A percentile compares a stretch with the other conserved stretches of the same genome.
These are phyloP conservation scores for Heliocybe sulcata DNA, from an alignment of 1,284 basidiomycete species.

Conservation along the genomic window DNA sequence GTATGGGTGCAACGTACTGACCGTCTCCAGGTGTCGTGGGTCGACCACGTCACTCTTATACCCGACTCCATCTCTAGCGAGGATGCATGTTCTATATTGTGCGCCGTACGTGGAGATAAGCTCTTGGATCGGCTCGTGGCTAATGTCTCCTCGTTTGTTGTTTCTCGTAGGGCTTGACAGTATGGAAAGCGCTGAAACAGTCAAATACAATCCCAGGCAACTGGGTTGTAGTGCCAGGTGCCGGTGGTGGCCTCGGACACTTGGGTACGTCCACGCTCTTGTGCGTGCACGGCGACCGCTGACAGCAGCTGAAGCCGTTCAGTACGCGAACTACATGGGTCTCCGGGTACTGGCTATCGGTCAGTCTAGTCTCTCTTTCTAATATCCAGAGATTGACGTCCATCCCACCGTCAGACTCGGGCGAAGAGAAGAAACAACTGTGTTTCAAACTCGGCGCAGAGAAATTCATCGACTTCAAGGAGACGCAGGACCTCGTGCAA, in stretches of 20 bases:
- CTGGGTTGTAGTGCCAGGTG: slow-evolving; percentile 65
- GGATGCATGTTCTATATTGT: slow-evolving; percentile 59
- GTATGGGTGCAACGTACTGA: background rate
- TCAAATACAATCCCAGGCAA: slow-evolving; percentile 47
- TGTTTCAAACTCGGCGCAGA: slow-evolving; percentile 56
- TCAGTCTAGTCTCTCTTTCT: too few species aligned
- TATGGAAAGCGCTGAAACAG: slow-evolving; percentile 65
- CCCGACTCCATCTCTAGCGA: slow-evolving; percentile 50
- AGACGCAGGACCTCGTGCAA: slow-evolving; percentile 36
- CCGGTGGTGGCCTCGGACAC: slow-evolving; percentile 57
- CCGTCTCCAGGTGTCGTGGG: slow-evolving; percentile 37
- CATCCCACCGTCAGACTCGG: slow-evolving; percentile 43
- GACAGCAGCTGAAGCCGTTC: slow-evolving; percentile 37
- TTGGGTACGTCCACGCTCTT: slow-evolving; percentile 28
- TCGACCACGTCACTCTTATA: slow-evolving; percentile 60
- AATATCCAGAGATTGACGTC: too few species aligned
- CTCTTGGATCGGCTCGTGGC: too few species aligned
- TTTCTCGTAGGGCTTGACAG: slow-evolving; percentile 44
- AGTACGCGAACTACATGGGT: slow-evolving; percentile 62
- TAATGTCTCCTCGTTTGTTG: slow-evolving; percentile 7
- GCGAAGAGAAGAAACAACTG: slow-evolving; percentile 57
- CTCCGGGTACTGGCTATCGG: slow-evolving; percentile 25
- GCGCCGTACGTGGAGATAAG: slow-evolving; percentile 36
- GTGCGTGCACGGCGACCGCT: background rate
- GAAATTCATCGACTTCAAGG: slow-evolving; percentile 66